These are phyloP conservation scores for Fusarium globosum DNA, from an alignment of 2,329 filamentous ascomycete genomes.

Conservation along the genomic window DNA sequence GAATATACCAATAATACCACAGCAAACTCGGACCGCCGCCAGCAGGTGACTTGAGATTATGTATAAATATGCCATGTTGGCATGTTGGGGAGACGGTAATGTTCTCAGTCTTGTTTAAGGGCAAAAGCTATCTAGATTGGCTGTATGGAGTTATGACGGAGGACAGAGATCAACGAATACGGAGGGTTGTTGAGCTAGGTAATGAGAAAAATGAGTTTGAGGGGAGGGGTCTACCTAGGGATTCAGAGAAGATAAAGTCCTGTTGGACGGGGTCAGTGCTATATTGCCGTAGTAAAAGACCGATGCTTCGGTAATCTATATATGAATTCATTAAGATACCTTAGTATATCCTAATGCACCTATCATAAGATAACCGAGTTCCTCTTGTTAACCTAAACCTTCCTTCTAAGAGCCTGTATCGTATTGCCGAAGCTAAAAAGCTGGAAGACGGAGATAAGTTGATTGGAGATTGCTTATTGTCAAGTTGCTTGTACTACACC, in stretches of 20 bases:
- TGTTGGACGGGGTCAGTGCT: background rate
- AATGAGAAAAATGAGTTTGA: background rate
- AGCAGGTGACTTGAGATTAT: slow-evolving; percentile 9
- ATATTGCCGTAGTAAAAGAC: background rate
- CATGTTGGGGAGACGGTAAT: background rate
- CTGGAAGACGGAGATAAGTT: background rate
- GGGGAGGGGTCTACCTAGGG: too few species aligned
- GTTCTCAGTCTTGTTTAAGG: background rate
- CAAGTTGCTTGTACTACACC: background rate
- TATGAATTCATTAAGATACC: background rate
- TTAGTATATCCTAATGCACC: background rate
- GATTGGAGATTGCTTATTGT: background rate
- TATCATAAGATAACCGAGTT: background rate
- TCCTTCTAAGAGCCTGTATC: background rate
- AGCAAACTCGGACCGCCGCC: slow-evolving; percentile 20
- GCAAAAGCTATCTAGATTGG: background rate
- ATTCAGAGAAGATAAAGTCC: background rate
- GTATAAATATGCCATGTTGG: background rate
- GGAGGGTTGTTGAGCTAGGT: background rate
- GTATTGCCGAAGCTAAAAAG: background rate
- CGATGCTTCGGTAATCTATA: background rate
- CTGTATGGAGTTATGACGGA: background rate
- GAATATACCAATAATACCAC: slow-evolving; percentile 45
- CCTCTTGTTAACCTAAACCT: background rate
- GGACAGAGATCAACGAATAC: background rate